Evolutionary conservation across 371 early-diverging fungal species (phyloP).

Genomic region (Nematocida sp.): DNA sequence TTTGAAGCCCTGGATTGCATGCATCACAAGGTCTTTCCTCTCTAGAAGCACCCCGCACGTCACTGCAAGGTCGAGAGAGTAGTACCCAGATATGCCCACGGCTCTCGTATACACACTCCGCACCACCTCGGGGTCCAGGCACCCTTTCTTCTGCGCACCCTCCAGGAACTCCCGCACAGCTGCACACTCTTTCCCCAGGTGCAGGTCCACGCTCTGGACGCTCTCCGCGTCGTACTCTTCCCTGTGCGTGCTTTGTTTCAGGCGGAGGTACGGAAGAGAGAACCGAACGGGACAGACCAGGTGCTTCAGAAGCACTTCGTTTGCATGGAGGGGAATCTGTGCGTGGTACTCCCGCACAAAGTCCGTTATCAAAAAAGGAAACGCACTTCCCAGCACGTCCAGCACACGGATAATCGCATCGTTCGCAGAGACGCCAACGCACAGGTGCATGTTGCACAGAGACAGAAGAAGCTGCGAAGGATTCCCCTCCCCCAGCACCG

Average conservation of each 20-base stretch:
- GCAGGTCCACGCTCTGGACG: background rate
- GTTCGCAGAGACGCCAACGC: background rate
- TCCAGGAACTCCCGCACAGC: slow-evolving; percentile 18
- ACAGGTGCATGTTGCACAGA: background rate
- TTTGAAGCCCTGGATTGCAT: slow-evolving; percentile 29
- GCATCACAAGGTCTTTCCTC: slow-evolving; percentile 11
- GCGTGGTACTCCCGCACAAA: background rate
- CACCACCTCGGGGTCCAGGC: background rate
- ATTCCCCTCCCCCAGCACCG: background rate
- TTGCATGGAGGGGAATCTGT: background rate
- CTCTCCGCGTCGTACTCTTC: background rate
- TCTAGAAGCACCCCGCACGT: slow-evolving; percentile 25
- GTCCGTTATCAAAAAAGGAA: slow-evolving; percentile 3
- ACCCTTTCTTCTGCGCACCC: background rate
- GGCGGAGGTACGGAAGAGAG: slow-evolving; percentile 6
- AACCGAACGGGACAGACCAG: background rate
- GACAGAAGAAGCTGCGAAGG: background rate
- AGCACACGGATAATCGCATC: background rate
- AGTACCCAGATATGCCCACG: slow-evolving; percentile 9
- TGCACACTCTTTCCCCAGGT: slow-evolving; percentile 28
- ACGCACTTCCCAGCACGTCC: background rate
- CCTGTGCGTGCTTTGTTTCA: slow-evolving; percentile 10
- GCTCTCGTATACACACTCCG: slow-evolving; percentile 12
- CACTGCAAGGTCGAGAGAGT: slow-evolving; percentile 36
- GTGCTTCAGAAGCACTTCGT: slow-evolving; percentile 17